Evolutionary conservation across 1,139 yeast species (phyloP).

Genomic region (Pichia inconspicua): DNA sequence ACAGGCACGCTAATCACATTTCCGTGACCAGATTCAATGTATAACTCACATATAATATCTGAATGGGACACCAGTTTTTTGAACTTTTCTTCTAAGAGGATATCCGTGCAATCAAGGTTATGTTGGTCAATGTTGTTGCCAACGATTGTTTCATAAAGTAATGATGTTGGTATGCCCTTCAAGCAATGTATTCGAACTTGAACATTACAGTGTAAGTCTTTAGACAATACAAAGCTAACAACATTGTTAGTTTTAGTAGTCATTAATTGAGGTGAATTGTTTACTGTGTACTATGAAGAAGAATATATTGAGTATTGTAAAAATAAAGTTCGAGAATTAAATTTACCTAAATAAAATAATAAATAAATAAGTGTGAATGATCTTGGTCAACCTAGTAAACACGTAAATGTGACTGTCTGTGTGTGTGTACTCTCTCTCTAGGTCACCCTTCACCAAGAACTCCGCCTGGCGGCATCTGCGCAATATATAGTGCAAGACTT

Average conservation of each 20-base stretch:
- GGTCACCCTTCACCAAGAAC: too few species aligned
- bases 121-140: background rate
- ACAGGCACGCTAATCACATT: constrained; percentile 62
- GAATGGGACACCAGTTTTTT: background rate
- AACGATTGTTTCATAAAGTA: constrained; percentile 1
- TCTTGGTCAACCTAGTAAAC: too few species aligned
- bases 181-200: constrained; percentile 12
- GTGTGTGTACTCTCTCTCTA: too few species aligned
- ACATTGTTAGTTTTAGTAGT: constrained; percentile 8
- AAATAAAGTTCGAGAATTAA: too few species aligned
- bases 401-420: too few species aligned
- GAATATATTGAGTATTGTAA: too few species aligned
- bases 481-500: too few species aligned
- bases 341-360: too few species aligned
- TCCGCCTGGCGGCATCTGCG: too few species aligned
- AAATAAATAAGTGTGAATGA: too few species aligned
- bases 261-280: background rate
- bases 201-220: constrained; percentile 57
- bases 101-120: constrained; percentile 1
- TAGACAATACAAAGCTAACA: constrained; percentile 56
- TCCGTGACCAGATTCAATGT: constrained; percentile 48
- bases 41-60: constrained; percentile 42
- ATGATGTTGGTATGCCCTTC: constrained; percentile 9
- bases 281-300: too few species aligned
- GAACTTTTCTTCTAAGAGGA: constrained; percentile 9